phyloP scores from a whole-genome alignment of 805 yeast species.

The Myxozyma kluyveri region DNA sequence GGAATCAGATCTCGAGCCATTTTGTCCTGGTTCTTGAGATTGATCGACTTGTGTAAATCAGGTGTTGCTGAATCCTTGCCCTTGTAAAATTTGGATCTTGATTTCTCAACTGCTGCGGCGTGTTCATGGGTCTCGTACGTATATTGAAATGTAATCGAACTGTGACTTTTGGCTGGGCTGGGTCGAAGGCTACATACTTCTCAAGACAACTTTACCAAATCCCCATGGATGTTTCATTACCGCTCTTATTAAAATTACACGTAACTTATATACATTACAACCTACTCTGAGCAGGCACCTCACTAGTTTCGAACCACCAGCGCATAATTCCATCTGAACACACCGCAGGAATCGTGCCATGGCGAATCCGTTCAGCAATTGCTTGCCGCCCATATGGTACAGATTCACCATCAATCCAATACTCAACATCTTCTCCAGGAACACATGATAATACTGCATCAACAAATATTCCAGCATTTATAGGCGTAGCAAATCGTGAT shows the following conservation, averaged over 20 bases:
- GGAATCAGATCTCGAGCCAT: conserved; percentile 59
- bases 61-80: too few relatives aligned
- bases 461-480: neutral
- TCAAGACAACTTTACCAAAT: too few relatives aligned
- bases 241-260: too few relatives aligned
- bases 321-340: neutral
- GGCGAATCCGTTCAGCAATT: neutral
- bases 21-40: neutral
- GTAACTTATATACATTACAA: too few relatives aligned
- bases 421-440: neutral
- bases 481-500: too few relatives aligned
- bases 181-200: too few relatives aligned
- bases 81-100: neutral
- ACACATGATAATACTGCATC: neutral
- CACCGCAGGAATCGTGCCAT: neutral
- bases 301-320: neutral
- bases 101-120: too few relatives aligned
- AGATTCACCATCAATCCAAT: neutral
- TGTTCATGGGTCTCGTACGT: too few relatives aligned
- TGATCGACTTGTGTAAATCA: neutral
- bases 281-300: too few relatives aligned
- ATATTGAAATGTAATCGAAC: too few relatives aligned
- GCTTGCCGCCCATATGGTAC: neutral
- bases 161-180: too few relatives aligned
- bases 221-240: too few relatives aligned